These are phyloP conservation scores for thale cress (Arabidopsis thaliana) DNA, from an alignment of 345 rosid genomes.

Conservation along the genomic window DNA sequence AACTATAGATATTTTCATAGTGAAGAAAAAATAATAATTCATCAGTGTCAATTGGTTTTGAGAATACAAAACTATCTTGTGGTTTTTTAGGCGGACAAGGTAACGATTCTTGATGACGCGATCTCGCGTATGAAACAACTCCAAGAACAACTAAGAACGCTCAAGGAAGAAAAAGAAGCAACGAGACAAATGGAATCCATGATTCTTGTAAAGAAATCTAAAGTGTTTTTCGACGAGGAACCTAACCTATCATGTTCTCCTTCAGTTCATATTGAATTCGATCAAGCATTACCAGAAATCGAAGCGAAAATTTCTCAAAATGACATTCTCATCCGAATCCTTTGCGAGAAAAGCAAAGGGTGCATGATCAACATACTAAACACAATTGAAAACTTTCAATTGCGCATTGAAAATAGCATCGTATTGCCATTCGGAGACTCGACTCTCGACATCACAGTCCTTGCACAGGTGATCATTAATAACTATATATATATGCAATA, in stretches of 20 bases:
- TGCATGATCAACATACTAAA: conserved; percentile 48
- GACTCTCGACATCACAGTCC: conserved; percentile 64
- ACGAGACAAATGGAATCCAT: conserved; percentile 58
- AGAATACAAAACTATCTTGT: not conserved
- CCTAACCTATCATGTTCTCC: conserved; percentile 22
- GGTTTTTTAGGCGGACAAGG: conserved; percentile 62
- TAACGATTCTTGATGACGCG: conserved; percentile 72
- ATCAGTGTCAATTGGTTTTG: not conserved
- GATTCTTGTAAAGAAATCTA: conserved; percentile 58
- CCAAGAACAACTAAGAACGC: conserved; percentile 63
- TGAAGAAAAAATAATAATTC: not conserved
- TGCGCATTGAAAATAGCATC: conserved; percentile 52
- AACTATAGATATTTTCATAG: not conserved
- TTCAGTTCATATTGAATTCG: conserved; percentile 46
- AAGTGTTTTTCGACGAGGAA: conserved; percentile 50
- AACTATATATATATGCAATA: not conserved
- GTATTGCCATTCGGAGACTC: conserved; percentile 67
- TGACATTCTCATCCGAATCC: conserved; percentile 69
- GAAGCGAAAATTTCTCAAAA: conserved; percentile 66
- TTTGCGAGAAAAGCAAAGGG: conserved; percentile 61
- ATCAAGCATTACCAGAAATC: conserved; percentile 60
- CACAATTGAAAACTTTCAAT: conserved; percentile 58
- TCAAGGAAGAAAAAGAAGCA: conserved; percentile 65
- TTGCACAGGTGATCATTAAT: conserved; percentile 59
- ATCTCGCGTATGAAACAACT: conserved; percentile 65